phyloP scores from a whole-genome alignment of 2,329 filamentous ascomycete species.

The Pestalotiopsis sp. region DNA sequence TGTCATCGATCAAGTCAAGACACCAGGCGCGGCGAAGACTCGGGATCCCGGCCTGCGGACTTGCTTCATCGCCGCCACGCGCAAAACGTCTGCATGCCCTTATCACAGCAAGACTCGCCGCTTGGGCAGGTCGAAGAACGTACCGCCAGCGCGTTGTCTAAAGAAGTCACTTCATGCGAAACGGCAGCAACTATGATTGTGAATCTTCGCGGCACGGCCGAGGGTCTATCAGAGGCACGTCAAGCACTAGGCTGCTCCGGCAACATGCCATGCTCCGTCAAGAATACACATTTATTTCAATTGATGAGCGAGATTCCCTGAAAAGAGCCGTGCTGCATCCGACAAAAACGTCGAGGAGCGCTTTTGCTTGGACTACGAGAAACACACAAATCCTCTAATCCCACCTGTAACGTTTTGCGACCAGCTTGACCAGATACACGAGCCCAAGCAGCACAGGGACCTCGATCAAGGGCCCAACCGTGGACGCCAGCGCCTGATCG shows the following conservation, averaged over 20 bases:
- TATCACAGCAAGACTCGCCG: too few relatives aligned
- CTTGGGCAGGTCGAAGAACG: too few relatives aligned
- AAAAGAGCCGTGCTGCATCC: background rate
- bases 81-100: background rate
- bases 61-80: too few relatives aligned
- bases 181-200: slow-evolving; percentile 30
- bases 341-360: background rate
- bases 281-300: slow-evolving; percentile 33
- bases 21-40: background rate
- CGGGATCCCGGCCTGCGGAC: background rate
- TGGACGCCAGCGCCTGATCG: slow-evolving; percentile 79
- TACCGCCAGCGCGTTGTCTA: background rate
- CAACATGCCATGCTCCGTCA: slow-evolving; percentile 27
- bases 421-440: slow-evolving; percentile 72
- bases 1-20: background rate
- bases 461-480: slow-evolving; percentile 84
- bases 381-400: slow-evolving; percentile 22
- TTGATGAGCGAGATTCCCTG: slow-evolving; percentile 29
- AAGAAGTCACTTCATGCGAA: slow-evolving; percentile 29
- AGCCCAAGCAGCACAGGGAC: slow-evolving; percentile 79
- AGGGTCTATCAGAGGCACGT: slow-evolving; percentile 20
- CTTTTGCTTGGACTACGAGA: background rate
- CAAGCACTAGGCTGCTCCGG: slow-evolving; percentile 25
- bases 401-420: slow-evolving; percentile 60
- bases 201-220: slow-evolving; percentile 26